Evolutionary conservation across 257 asterid species (phyloP).

Genomic region (Thymus quinquecostatus): DNA sequence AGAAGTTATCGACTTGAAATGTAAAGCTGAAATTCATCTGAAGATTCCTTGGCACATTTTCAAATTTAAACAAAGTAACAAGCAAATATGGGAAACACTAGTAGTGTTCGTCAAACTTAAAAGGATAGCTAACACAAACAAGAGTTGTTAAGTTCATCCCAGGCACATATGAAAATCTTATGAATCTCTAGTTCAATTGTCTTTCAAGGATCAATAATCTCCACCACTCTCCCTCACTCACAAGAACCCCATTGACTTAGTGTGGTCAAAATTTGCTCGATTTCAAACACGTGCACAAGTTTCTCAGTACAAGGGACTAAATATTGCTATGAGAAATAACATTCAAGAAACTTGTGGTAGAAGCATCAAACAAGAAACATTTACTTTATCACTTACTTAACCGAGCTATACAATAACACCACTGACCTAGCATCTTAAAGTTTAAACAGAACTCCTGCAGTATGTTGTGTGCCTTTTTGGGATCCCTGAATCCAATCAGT

Average conservation of each 20-base stretch:
- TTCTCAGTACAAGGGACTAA: not conserved
- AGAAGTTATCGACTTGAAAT: constrained; percentile 23
- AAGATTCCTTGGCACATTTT: constrained; percentile 8
- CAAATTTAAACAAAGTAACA: not conserved
- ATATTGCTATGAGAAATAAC: not conserved
- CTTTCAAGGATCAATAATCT: not conserved
- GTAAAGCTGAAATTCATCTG: constrained; percentile 18
- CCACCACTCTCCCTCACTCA: no score
- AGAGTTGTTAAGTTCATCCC: constrained; percentile 10
- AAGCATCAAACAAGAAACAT: not conserved
- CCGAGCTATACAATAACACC: not conserved
- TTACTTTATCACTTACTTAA: not conserved
- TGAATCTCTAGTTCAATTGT: not conserved
- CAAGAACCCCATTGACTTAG: not conserved
- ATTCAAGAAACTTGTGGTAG: not conserved
- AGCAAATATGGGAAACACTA: not conserved
- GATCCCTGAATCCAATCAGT: not conserved
- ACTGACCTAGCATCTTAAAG: not conserved
- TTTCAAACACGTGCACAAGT: not conserved
- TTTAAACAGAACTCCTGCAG: not conserved
- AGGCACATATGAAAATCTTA: not conserved
- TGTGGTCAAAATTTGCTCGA: not conserved
- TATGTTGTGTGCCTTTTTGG: not conserved
- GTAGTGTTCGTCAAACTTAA: constrained; percentile 10
- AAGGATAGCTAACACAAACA: not conserved